Evolutionary conservation across 1,139 yeast species (phyloP).

Genomic region (Hemisphaericaspora xylanilytica): DNA sequence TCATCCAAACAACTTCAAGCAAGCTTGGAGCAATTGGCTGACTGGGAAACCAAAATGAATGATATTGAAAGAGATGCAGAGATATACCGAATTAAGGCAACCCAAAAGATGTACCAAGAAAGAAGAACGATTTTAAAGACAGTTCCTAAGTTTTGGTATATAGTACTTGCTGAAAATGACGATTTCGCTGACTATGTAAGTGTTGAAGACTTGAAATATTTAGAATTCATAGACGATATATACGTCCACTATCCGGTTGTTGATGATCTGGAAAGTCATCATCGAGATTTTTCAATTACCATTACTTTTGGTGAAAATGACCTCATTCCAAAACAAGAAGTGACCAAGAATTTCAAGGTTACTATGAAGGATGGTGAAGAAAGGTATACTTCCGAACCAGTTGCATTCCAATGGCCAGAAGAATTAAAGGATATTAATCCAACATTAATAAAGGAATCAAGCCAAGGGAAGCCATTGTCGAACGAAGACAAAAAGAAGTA

Average conservation of each 20-base stretch:
- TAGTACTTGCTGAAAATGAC: slow-evolving; percentile 70
- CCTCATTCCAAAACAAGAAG: slow-evolving; percentile 48
- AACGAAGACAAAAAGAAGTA: slow-evolving; percentile 58
- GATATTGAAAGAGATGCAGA: slow-evolving; percentile 56
- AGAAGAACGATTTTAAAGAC: slow-evolving; percentile 45
- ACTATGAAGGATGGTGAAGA: slow-evolving; percentile 51
- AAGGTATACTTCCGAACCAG: slow-evolving; percentile 48
- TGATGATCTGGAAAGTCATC: slow-evolving; percentile 30
- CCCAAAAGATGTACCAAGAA: slow-evolving; percentile 49
- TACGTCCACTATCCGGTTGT: slow-evolving; percentile 49
- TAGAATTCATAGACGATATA: slow-evolving; percentile 59
- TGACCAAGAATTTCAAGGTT: slow-evolving; percentile 52
- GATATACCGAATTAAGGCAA: slow-evolving; percentile 44
- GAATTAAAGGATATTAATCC: slow-evolving; percentile 57
- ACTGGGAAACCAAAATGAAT: slow-evolving; percentile 56
- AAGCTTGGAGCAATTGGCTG: slow-evolving; percentile 39
- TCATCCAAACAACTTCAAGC: slow-evolving; percentile 14
- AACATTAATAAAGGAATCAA: slow-evolving; percentile 33
- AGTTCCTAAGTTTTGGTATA: slow-evolving; percentile 74
- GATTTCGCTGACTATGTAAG: slow-evolving; percentile 70
- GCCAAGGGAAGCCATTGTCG: slow-evolving; percentile 32
- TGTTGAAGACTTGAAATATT: slow-evolving; percentile 64
- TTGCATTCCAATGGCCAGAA: slow-evolving; percentile 57
- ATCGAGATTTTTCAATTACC: slow-evolving; percentile 55
- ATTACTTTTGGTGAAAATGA: slow-evolving; percentile 42